These are phyloP conservation scores for Fraxinus sp. DNA, from an alignment of 305 asterid genomes.

Conservation along the genomic window DNA sequence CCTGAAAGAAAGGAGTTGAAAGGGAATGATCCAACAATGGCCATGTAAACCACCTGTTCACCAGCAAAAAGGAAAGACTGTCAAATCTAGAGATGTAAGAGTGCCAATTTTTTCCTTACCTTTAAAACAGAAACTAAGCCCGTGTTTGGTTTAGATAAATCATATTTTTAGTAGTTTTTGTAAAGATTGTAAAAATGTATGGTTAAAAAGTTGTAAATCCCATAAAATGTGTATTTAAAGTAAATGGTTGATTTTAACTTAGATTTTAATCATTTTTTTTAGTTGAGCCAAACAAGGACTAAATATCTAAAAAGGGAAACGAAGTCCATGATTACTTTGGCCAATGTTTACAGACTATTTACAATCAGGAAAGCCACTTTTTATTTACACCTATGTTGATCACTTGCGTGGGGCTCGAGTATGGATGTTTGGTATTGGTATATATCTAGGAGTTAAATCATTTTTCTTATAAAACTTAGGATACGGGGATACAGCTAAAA, in stretches of 20 bases:
- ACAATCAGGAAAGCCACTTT: neutral
- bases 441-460: neutral
- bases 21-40: slow-evolving; percentile 76
- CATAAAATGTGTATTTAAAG: too few relatives aligned
- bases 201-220: too few relatives aligned
- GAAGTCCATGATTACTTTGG: neutral
- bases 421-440: too few relatives aligned
- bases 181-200: too few relatives aligned
- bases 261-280: too few relatives aligned
- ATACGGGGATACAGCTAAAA: neutral
- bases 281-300: too few relatives aligned
- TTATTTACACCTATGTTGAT: neutral
- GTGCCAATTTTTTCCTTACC: neutral
- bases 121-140: neutral
- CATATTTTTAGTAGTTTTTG: neutral
- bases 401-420: too few relatives aligned
- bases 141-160: too few relatives aligned
- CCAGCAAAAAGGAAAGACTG: slow-evolving; percentile 4
- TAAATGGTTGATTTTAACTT: too few relatives aligned
- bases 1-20: slow-evolving; percentile 88
- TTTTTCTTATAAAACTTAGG: neutral
- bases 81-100: neutral
- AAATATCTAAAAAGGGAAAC: neutral
- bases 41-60: slow-evolving; percentile 60
- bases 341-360: neutral